These are phyloP conservation scores for Penicillium longicatenatum DNA, from an alignment of 495 filamentous ascomycete species.

Conservation along the genomic window DNA sequence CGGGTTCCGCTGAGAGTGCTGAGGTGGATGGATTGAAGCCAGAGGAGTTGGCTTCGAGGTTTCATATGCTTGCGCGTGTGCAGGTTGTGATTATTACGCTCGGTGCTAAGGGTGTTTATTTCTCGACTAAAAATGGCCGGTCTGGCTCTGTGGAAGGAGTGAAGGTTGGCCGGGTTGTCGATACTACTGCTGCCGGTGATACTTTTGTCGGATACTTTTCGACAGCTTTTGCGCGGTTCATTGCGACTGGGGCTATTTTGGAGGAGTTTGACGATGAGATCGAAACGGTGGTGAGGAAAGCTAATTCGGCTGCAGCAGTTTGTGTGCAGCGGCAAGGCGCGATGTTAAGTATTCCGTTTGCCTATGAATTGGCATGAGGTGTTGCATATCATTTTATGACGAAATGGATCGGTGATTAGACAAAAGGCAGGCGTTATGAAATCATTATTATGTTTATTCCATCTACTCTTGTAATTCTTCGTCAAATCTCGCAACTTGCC, in stretches of 20 bases:
- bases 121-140: constrained; percentile 31
- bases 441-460: no score
- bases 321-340: constrained; percentile 27
- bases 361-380: constrained; percentile 22
- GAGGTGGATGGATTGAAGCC: constrained; percentile 25
- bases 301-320: constrained; percentile 28
- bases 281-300: constrained; percentile 18
- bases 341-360: constrained; percentile 32
- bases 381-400: neutral
- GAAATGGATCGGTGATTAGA: no score
- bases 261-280: constrained; percentile 24
- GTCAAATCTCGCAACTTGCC: constrained; percentile 27
- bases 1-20: neutral
- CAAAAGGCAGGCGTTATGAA: neutral
- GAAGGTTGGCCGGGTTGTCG: constrained; percentile 66
- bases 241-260: constrained; percentile 16
- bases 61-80: constrained; percentile 59
- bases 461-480: constrained; percentile 18
- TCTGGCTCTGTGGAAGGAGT: constrained; percentile 48
- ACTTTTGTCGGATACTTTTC: constrained; percentile 67
- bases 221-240: constrained; percentile 21
- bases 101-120: constrained; percentile 67
- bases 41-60: constrained; percentile 47
- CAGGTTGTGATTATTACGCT: constrained; percentile 74
- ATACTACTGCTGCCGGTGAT: constrained; percentile 87